phyloP scores from a whole-genome alignment of 2,329 filamentous ascomycete species.

The Sphaceloma murrayae region DNA sequence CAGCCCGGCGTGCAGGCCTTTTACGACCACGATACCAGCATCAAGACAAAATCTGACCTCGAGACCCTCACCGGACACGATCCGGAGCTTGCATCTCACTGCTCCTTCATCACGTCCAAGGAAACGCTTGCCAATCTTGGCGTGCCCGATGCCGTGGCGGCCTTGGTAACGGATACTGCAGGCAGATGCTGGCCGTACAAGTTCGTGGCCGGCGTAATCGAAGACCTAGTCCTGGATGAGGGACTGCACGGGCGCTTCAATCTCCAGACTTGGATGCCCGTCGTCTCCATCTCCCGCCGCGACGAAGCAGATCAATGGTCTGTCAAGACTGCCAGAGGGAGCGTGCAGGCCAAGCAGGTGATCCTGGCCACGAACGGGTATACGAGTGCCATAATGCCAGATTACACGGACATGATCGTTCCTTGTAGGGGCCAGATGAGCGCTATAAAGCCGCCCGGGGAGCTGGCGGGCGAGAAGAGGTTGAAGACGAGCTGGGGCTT shows the following conservation, averaged over 20 bases:
- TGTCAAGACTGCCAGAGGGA: conserved; percentile 60
- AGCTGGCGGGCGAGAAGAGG: conserved; percentile 25
- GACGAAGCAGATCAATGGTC: conserved; percentile 41
- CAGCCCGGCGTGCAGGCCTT: conserved; percentile 56
- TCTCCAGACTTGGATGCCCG: conserved; percentile 65
- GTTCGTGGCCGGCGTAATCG: conserved; percentile 62
- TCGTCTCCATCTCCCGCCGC: conserved; percentile 28
- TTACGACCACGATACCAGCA: conserved; percentile 48
- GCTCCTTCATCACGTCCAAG: conserved; percentile 34
- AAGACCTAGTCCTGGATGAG: conserved; percentile 42
- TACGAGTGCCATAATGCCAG: conserved; percentile 63
- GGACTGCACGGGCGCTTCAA: conserved; percentile 45
- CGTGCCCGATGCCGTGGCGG: conserved; percentile 47
- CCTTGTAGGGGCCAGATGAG: conserved; percentile 68
- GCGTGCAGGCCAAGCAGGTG: conserved; percentile 51
- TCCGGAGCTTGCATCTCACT: conserved; percentile 46
- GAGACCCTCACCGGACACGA: conserved; percentile 40
- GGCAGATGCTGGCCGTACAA: conserved; percentile 78
- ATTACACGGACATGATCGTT: conserved; percentile 61
- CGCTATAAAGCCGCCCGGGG: conserved; percentile 50
- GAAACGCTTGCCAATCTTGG: conserved; percentile 44
- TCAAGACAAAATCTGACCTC: conserved; percentile 44
- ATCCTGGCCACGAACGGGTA: conserved; percentile 79
- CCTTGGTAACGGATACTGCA: conserved; percentile 54
- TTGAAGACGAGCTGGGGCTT: conserved; percentile 57